phyloP scores from a whole-genome alignment of 177 flowering plant species.

The Telopea speciosissima region DNA sequence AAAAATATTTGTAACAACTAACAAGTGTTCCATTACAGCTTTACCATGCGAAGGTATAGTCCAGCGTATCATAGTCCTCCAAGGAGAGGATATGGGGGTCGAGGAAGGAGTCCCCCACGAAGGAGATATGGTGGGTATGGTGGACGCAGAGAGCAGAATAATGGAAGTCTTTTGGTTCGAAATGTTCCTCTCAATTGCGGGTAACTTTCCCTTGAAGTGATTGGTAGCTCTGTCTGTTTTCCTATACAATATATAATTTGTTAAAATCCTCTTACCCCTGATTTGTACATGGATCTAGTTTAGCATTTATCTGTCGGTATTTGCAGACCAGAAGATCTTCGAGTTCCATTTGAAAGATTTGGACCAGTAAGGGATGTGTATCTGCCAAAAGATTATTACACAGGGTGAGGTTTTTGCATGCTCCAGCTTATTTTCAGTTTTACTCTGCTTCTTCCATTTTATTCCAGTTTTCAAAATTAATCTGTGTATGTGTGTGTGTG shows the following conservation, averaged over 20 bases:
- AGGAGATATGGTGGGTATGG: conserved; percentile 64
- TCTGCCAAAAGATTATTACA: conserved; percentile 70
- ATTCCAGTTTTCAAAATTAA: not conserved
- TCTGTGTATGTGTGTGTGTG: not conserved
- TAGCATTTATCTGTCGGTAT: conserved; percentile 1
- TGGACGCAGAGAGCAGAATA: conserved; percentile 54
- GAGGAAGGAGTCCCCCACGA: conserved; percentile 46
- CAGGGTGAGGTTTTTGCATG: conserved; percentile 44
- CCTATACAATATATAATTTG: not conserved
- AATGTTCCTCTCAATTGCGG: conserved; percentile 81
- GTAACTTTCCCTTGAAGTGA: conserved; percentile 23
- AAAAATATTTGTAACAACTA: not conserved
- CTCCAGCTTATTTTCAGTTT: not conserved
- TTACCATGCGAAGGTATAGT: conserved; percentile 64
- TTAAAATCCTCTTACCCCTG: not conserved
- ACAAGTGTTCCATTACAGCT: conserved; percentile 5
- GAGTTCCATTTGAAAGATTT: conserved; percentile 73
- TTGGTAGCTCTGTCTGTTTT: not conserved
- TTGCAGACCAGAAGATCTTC: conserved; percentile 73
- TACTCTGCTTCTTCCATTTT: not conserved
- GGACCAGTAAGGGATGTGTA: conserved; percentile 79
- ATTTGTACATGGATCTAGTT: not conserved
- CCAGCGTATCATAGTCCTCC: conserved; percentile 55
- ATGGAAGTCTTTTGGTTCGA: conserved; percentile 80
- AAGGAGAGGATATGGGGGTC: conserved; percentile 42